These are phyloP conservation scores for Aspergillus sergii DNA, from an alignment of 2,329 filamentous ascomycete genomes.

Conservation along the genomic window DNA sequence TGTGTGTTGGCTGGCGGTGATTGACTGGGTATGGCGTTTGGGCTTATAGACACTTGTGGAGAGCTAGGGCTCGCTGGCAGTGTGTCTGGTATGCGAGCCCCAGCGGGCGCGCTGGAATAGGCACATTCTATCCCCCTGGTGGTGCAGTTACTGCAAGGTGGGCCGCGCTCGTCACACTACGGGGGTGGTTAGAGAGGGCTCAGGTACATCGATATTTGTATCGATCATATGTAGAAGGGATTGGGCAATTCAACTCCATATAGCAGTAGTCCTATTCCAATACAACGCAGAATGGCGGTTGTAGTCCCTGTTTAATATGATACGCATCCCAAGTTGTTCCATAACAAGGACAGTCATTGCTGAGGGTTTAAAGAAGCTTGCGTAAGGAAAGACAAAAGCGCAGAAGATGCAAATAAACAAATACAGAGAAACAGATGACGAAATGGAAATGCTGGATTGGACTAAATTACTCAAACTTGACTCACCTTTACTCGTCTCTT, in stretches of 20 bases:
- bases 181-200: neutral
- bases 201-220: neutral
- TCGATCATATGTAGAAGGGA: neutral
- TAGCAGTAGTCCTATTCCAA: neutral
- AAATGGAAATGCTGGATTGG: neutral
- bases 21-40: neutral
- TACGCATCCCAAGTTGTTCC: too few species aligned
- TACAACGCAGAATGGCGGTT: neutral
- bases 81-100: neutral
- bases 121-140: constrained; percentile 29
- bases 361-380: neutral
- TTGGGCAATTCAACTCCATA: neutral
- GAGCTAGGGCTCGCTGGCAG: neutral
- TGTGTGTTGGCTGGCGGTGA: neutral
- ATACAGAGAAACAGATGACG: neutral
- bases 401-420: neutral
- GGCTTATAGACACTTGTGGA: neutral
- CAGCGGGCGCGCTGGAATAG: constrained; percentile 20
- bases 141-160: constrained; percentile 35
- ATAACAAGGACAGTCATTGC: neutral
- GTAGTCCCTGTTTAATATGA: too few species aligned
- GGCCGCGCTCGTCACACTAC: constrained; percentile 36
- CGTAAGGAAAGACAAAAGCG: neutral
- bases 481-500: neutral
- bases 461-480: neutral